Evolutionary conservation across 2,329 filamentous ascomycete species (phyloP).

Genomic region (Clonostachys rosea): DNA sequence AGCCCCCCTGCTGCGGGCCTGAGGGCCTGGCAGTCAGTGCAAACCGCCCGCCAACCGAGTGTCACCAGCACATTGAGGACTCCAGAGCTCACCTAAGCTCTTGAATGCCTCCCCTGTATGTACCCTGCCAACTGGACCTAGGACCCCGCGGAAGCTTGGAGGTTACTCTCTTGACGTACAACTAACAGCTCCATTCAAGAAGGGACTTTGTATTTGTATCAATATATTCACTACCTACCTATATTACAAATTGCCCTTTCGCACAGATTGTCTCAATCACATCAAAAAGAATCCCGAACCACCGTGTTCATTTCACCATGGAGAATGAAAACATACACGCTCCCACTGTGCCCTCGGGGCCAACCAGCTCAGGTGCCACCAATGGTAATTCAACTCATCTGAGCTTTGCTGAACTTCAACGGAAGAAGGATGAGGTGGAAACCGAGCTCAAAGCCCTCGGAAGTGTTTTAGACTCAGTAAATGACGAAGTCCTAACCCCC

Average conservation of each 20-base stretch:
- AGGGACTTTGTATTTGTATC: too few species aligned
- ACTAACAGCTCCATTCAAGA: too few species aligned
- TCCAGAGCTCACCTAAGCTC: too few species aligned
- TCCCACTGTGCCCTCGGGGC: slow-evolving; percentile 66
- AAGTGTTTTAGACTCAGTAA: slow-evolving; percentile 81
- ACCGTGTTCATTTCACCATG: background rate
- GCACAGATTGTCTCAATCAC: too few species aligned
- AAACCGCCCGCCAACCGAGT: background rate
- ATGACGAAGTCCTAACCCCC: slow-evolving; percentile 10
- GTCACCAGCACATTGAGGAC: background rate
- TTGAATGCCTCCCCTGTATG: too few species aligned
- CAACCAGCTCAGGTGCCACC: slow-evolving; percentile 53
- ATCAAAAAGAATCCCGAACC: background rate
- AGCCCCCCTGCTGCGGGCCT: background rate
- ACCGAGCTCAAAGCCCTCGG: slow-evolving; percentile 81
- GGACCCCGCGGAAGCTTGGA: too few species aligned
- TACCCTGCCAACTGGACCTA: too few species aligned
- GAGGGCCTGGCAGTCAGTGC: background rate
- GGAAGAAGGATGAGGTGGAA: slow-evolving; percentile 80
- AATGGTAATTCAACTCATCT: slow-evolving; percentile 61
- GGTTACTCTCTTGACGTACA: too few species aligned
- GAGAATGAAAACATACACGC: slow-evolving; percentile 53
- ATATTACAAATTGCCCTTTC: too few species aligned
- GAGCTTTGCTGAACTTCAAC: slow-evolving; percentile 75
- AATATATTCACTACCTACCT: too few species aligned